Base-by-base conservation (phyloP, 768 basidiomycete genomes). In the Hygrophorus russula region DNA sequence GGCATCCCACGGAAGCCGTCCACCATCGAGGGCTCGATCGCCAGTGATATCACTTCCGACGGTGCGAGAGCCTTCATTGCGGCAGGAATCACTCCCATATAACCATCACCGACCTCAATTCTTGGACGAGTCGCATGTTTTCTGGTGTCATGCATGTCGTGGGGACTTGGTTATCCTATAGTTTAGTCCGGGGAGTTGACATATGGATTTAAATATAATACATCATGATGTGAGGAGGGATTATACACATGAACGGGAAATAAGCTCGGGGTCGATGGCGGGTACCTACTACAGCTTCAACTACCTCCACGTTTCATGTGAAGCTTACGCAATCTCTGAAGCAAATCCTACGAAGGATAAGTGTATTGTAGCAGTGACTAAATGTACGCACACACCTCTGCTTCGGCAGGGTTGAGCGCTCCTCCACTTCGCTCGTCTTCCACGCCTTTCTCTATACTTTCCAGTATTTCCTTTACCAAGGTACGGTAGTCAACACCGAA, bases 401-500 rank as follows among this genome's bases (percentile, higher is more conserved):
- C 74, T 59, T 90, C 84, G 41, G 76, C 79, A 11, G 75, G 71
- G 42, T 68, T 66, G 51, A 90, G 58, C 0, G 73, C 76, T 24
- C 87, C 88, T 35, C 66, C 63, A 38, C 64, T 71, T 41, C 72
- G 59, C 56, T 89, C 87, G 51, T 82, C 76, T 53, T 82, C 75
- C 39, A 91, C 55, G 56, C 85, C 68, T 47, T 64, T 73, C 60
- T 89, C 87, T 53, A 91, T 81, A 41, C 82, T 87, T 50, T 87
- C 83, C 49, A 91, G 60, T 27, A 91, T 74, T 55, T 89, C 82
- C 31, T 67, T 70, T 43, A 90, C 78, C 44, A 90, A 63, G 43
- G 84, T 82, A 19, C 77, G 72, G 59, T 91, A 89, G 57, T 87
- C 74, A 33, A 89, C 88, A 17, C 87, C 87, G 61, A 91, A 91